phyloP scores from a whole-genome alignment of 2,329 filamentous ascomycete genomes.

The Fusarium redolens region DNA sequence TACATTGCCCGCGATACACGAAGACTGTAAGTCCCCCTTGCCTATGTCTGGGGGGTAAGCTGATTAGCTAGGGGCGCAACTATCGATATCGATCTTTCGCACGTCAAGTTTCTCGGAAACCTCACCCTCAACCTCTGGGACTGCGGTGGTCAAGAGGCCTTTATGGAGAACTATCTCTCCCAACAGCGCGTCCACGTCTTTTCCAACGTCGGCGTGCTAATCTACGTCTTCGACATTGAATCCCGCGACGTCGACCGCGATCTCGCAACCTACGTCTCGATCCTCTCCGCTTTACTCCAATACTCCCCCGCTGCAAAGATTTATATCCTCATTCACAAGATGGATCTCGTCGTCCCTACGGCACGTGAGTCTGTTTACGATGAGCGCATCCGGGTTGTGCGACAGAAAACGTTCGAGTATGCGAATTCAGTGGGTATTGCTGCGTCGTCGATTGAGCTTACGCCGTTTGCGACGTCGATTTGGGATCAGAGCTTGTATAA shows the following conservation, averaged over 20 bases:
- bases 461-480: conserved; percentile 94
- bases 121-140: conserved; percentile 98
- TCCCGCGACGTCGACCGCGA: conserved; percentile 94
- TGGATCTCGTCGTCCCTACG: conserved; percentile 90
- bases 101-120: conserved; percentile 98
- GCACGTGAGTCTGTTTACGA: conserved; percentile 86
- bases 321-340: conserved; percentile 98
- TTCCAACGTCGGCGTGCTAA: conserved; percentile 93
- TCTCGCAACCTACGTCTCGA: conserved; percentile 89
- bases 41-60: not conserved
- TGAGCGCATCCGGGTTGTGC: conserved; percentile 81
- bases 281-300: conserved; percentile 88
- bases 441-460: conserved; percentile 69
- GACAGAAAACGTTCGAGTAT: conserved; percentile 74
- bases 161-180: conserved; percentile 98
- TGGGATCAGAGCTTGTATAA: conserved; percentile 99
- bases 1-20: conserved; percentile 97
- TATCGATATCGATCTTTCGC: conserved; percentile 97
- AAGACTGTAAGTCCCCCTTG: conserved; percentile 67
- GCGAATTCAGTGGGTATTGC: conserved; percentile 52
- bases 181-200: conserved; percentile 97
- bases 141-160: conserved; percentile 97
- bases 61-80: conserved; percentile 75
- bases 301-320: conserved; percentile 84
- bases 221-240: conserved; percentile 99